phyloP scores from a whole-genome alignment of 2,329 filamentous ascomycete species.

The Trichoderma atroviride region DNA sequence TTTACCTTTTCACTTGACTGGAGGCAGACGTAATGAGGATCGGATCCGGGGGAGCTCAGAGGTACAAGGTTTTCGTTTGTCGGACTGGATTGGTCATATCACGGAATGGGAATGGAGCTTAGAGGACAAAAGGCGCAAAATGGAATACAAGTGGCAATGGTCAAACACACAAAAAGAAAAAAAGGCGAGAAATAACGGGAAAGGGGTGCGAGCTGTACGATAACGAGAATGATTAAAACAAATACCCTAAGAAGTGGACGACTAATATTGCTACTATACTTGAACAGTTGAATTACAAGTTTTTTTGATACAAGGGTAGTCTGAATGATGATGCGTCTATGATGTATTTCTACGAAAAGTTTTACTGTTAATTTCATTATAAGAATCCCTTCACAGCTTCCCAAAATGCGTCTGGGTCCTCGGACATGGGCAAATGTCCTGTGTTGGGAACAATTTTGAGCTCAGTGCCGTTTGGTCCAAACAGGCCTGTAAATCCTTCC shows the following conservation, averaged over 20 bases:
- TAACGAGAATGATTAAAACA: constrained; percentile 9
- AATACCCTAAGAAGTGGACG: constrained; percentile 17
- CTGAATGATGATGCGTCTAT: not conserved
- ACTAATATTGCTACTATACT: not conserved
- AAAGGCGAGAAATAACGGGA: not conserved
- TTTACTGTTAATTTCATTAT: constrained; percentile 30
- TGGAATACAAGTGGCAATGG: not conserved
- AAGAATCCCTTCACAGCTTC: constrained; percentile 63
- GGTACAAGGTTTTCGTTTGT: not conserved
- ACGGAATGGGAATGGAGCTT: not conserved
- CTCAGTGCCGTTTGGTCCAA: constrained; percentile 59
- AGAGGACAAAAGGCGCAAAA: not conserved
- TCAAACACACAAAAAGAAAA: not conserved
- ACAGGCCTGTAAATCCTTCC: constrained; percentile 66
- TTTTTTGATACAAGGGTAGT: not conserved
- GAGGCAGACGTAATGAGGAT: constrained; percentile 14
- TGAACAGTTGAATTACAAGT: not conserved
- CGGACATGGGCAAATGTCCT: constrained; percentile 84
- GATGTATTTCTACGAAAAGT: not conserved
- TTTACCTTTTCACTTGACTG: constrained; percentile 34
- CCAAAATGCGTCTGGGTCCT: constrained; percentile 70
- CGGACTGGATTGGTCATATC: not conserved
- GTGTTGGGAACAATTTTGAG: constrained; percentile 69
- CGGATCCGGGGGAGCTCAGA: not conserved
- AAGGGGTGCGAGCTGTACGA: not conserved